phyloP scores from a whole-genome alignment of 352 stramenopile genomes.

The Phytopythium aichiense region DNA sequence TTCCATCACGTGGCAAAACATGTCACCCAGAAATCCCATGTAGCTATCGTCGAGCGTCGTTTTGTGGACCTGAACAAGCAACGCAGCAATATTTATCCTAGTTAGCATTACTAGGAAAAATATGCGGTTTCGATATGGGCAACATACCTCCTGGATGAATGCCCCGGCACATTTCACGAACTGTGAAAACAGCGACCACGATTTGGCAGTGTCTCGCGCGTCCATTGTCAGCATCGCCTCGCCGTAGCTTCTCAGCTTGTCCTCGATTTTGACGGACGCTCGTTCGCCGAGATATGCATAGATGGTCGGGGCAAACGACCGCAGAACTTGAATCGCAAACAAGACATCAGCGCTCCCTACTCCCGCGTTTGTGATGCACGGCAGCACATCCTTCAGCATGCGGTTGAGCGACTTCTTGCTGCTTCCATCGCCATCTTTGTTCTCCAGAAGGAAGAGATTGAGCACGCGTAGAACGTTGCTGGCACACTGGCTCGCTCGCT shows the following conservation, averaged over 20 bases:
- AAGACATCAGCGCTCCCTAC: slow-evolving; percentile 27
- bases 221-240: slow-evolving; percentile 64
- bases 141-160: slow-evolving; percentile 53
- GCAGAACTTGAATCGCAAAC: slow-evolving; percentile 57
- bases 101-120: too few relatives aligned
- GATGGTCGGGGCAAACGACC: slow-evolving; percentile 39
- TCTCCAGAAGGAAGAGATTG: slow-evolving; percentile 30
- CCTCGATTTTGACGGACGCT: slow-evolving; percentile 63
- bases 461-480: slow-evolving; percentile 41
- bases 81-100: not conserved
- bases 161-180: slow-evolving; percentile 53
- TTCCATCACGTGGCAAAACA: slow-evolving; percentile 57
- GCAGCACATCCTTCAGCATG: slow-evolving; percentile 70
- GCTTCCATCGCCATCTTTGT: slow-evolving; percentile 25
- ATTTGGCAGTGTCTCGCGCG: slow-evolving; percentile 40
- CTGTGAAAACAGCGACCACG: slow-evolving; percentile 52
- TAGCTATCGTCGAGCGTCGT: slow-evolving; percentile 38
- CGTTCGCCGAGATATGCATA: slow-evolving; percentile 44
- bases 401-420: slow-evolving; percentile 69
- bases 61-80: slow-evolving; percentile 15
- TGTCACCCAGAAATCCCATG: slow-evolving; percentile 45
- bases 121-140: not conserved
- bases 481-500: slow-evolving; percentile 47
- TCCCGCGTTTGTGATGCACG: slow-evolving; percentile 44
- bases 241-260: slow-evolving; percentile 58